Percentiles rank a stretch among this genome's conserved stretches.
These are phyloP conservation scores for Cornus florida DNA, from an alignment of 148 eudicot species.

Conservation along the genomic window DNA sequence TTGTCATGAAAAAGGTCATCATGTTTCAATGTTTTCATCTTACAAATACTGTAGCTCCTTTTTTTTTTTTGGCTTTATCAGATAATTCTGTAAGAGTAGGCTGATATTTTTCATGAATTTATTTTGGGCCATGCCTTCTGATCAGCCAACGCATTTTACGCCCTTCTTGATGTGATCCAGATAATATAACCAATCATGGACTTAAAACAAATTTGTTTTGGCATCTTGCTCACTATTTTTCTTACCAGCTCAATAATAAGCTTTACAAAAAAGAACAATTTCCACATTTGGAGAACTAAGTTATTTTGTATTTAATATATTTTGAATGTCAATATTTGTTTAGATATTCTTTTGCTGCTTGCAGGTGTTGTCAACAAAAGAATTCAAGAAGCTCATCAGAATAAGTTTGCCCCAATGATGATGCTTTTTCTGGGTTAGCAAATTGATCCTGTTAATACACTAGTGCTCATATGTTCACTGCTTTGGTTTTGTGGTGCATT, in stretches of 20 bases:
- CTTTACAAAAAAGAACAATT: too few relatives aligned
- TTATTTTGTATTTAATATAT: too few relatives aligned
- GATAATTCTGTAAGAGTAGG: background rate
- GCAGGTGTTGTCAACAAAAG: constrained; percentile 85
- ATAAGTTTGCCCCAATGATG: constrained; percentile 73
- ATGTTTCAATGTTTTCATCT: background rate
- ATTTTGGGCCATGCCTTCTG: too few relatives aligned
- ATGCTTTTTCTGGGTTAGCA: constrained; percentile 91
- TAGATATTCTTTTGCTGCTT: constrained; percentile 18
- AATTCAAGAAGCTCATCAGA: constrained; percentile 73
- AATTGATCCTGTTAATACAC: background rate
- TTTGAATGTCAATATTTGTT: background rate
- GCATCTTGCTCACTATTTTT: background rate
- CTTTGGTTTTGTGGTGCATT: background rate
- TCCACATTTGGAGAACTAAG: background rate
- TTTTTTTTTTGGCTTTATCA: too few relatives aligned
- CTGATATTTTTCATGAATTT: background rate
- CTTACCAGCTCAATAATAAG: background rate
- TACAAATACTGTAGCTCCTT: background rate
- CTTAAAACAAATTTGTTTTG: too few relatives aligned
- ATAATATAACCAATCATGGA: too few relatives aligned
- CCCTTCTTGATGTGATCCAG: too few relatives aligned
- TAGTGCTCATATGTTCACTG: background rate
- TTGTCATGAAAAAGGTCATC: background rate
- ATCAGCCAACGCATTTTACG: too few relatives aligned